Evolutionary conservation across 2,329 filamentous ascomycete species (phyloP).

Genomic region (Trichoderma simmonsii): DNA sequence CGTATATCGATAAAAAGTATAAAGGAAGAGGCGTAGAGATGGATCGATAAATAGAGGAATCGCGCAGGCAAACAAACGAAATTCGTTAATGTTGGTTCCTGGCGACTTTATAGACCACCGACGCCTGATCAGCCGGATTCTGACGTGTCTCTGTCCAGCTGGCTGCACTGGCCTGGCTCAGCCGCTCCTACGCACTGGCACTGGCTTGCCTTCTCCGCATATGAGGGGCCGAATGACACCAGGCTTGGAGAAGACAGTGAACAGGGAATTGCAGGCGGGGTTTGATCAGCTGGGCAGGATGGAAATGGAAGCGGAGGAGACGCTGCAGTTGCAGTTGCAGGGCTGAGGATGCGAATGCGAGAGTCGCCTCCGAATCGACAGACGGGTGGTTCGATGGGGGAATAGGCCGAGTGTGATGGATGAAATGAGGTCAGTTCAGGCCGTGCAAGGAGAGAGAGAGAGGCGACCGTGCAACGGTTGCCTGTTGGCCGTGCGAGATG

Average conservation of each 20-base stretch:
- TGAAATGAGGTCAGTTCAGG: not conserved
- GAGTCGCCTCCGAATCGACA: not conserved
- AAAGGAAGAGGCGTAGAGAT: not conserved
- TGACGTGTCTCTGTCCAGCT: constrained; percentile 1
- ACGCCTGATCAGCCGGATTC: not conserved
- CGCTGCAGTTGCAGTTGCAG: not conserved
- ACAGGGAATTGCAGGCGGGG: constrained; percentile 10
- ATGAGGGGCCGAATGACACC: not conserved
- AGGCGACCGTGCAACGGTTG: not conserved
- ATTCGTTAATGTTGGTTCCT: not conserved
- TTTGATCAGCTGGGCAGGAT: constrained; percentile 10
- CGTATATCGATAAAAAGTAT: not conserved
- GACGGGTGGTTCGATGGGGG: constrained; percentile 8
- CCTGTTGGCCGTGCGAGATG: not conserved
- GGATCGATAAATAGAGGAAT: not conserved
- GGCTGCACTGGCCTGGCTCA: not conserved
- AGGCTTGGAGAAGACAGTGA: not conserved
- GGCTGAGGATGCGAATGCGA: not conserved
- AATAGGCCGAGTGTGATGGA: not conserved
- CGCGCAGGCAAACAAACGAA: not conserved
- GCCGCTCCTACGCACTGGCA: not conserved
- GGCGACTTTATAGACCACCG: not conserved
- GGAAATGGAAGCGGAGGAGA: not conserved
- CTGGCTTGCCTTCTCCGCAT: constrained; percentile 8
- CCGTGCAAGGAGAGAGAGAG: not conserved